These are phyloP conservation scores for Anthostomella pinea DNA, from an alignment of 2,329 filamentous ascomycete species.

Conservation along the genomic window DNA sequence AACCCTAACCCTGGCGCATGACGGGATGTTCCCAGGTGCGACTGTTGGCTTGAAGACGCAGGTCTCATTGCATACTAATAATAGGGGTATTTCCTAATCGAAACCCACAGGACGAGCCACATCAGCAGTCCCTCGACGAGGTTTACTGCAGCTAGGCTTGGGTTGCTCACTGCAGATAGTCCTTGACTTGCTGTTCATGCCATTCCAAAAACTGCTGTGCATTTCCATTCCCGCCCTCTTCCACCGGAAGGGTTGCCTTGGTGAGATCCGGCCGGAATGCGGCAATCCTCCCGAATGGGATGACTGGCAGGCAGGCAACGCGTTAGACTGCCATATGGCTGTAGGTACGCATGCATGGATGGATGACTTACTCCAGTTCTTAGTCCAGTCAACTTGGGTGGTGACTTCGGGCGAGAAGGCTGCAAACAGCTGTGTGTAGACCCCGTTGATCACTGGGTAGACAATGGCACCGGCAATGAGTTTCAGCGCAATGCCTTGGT, in stretches of 20 bases:
- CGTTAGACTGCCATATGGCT: neutral
- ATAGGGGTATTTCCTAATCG: no score
- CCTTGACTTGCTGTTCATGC: conserved; percentile 3
- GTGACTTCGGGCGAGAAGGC: conserved; percentile 6
- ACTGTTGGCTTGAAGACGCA: no score
- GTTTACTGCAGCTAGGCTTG: no score
- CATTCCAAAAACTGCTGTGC: conserved; percentile 4
- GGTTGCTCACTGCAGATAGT: no score
- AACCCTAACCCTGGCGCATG: no score
- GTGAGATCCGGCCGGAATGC: neutral
- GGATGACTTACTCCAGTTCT: conserved; percentile 3
- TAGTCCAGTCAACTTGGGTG: conserved; percentile 1
- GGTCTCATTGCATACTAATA: no score
- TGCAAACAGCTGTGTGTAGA: conserved; percentile 5
- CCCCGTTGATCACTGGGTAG: conserved; percentile 5
- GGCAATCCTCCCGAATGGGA: conserved; percentile 2
- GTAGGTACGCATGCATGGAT: neutral
- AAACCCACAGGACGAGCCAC: no score
- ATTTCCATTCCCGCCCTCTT: conserved; percentile 1
- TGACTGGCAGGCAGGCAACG: neutral
- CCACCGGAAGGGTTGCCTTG: neutral
- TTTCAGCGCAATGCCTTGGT: conserved; percentile 2
- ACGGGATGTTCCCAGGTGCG: no score
- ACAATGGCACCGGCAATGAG: conserved; percentile 1
- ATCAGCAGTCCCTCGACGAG: no score